Evolutionary conservation across 176 grass and related monocot species (phyloP).

Genomic region (Oryza brachyantha): DNA sequence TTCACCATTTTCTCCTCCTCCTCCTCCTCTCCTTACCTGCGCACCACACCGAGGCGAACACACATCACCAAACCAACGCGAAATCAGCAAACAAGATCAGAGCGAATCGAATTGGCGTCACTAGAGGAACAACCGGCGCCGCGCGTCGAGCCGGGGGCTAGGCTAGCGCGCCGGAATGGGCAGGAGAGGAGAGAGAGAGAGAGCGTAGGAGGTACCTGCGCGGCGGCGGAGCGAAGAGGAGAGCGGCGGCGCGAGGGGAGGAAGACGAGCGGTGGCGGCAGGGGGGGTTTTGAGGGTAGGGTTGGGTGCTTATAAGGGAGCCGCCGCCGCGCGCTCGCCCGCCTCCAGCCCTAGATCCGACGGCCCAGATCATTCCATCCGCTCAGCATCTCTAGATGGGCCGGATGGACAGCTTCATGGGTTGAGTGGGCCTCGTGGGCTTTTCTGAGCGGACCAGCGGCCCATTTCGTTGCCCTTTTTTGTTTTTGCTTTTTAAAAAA

Average conservation of each 20-base stretch:
- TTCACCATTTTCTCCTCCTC: conserved; percentile 61
- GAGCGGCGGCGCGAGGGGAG: background rate
- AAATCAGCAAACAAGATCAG: background rate
- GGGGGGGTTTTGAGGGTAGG: background rate
- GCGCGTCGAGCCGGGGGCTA: background rate
- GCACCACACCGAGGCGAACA: background rate
- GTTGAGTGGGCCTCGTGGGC: background rate
- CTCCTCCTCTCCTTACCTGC: conserved; percentile 35
- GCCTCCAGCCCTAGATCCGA: conserved; percentile 8
- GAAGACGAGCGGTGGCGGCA: background rate
- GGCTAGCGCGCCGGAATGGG: background rate
- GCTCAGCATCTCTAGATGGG: background rate
- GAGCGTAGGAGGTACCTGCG: background rate
- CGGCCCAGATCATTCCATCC: conserved; percentile 12
- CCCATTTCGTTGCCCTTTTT: too few species aligned
- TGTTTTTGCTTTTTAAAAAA: too few species aligned
- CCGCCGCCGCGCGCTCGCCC: background rate
- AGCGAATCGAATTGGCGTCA: too few species aligned
- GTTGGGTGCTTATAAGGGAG: conserved; percentile 2
- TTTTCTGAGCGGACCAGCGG: background rate
- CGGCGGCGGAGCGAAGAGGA: background rate
- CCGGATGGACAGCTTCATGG: background rate
- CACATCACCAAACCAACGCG: background rate
- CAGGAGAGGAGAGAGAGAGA: background rate
- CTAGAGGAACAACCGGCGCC: background rate